phyloP scores from a whole-genome alignment of 495 filamentous ascomycete genomes.

The Trichoderma gamsii region DNA sequence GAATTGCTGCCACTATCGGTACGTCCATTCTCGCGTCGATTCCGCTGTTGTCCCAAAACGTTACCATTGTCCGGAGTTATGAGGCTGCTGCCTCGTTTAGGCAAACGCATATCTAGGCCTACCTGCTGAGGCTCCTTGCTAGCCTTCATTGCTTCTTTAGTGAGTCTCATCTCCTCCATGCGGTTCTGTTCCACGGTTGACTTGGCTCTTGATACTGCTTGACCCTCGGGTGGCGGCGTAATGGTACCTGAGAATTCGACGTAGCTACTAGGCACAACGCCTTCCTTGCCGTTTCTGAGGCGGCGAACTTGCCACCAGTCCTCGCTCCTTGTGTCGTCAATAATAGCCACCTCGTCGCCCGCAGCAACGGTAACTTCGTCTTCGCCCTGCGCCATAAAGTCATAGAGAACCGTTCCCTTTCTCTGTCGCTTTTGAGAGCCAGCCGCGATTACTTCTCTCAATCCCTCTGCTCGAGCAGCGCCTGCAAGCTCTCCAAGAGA shows the following conservation, averaged over 20 bases:
- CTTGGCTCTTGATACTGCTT: too few relatives aligned
- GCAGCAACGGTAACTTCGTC: slow-evolving; percentile 91
- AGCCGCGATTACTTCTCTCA: slow-evolving; percentile 82
- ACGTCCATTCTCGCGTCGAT: slow-evolving; percentile 60
- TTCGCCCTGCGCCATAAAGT: slow-evolving; percentile 93
- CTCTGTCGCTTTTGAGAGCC: slow-evolving; percentile 58
- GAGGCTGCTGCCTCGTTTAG: slow-evolving; percentile 63
- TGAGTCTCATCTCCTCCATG: slow-evolving; percentile 70
- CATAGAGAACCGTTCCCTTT: slow-evolving; percentile 84
- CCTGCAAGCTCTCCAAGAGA: slow-evolving; percentile 86
- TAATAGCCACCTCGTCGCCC: slow-evolving; percentile 83
- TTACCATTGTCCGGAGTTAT: slow-evolving; percentile 52
- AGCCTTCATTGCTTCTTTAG: slow-evolving; percentile 65
- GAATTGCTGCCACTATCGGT: slow-evolving; percentile 36
- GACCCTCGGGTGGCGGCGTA: slow-evolving; percentile 26
- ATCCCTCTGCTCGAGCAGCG: slow-evolving; percentile 71
- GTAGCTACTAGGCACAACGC: slow-evolving; percentile 98
- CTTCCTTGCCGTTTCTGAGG: slow-evolving; percentile 83
- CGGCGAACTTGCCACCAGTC: slow-evolving; percentile 98
- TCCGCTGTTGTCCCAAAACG: slow-evolving; percentile 57
- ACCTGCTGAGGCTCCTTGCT: slow-evolving; percentile 61
- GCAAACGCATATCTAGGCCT: slow-evolving; percentile 65
- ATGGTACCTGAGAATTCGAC: slow-evolving; percentile 73
- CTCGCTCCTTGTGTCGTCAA: slow-evolving; percentile 86
- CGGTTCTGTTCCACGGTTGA: slow-evolving; percentile 45